A percentile compares a stretch with the other conserved stretches of the same genome.
Conservation (phyloP, 495 filamentous ascomycete species). For the Hypoxylon crocopeplum region DNA sequence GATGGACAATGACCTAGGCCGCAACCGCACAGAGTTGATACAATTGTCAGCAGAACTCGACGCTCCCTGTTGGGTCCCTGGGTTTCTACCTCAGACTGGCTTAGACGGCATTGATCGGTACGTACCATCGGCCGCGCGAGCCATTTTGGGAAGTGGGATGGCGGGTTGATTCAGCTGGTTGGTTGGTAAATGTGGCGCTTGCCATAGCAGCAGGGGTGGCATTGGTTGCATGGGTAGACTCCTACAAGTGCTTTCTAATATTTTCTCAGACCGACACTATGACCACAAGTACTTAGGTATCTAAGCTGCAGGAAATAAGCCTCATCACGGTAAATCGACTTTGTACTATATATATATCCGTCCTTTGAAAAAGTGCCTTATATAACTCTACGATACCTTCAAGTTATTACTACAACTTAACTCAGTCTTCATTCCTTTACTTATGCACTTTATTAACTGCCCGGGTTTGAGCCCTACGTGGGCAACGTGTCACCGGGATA, state of each 20-base stretch:
- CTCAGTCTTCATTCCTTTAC: too few relatives aligned
- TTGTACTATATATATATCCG: too few relatives aligned
- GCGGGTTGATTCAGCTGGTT: not conserved
- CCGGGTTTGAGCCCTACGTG: not conserved
- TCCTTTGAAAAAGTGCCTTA: too few relatives aligned
- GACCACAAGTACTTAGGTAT: not conserved
- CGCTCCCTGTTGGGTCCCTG: slow-evolving; percentile 9
- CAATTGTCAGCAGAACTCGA: slow-evolving; percentile 30
- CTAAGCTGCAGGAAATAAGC: not conserved
- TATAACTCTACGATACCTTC: too few relatives aligned
- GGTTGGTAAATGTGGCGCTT: too few relatives aligned
- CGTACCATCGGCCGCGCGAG: slow-evolving; percentile 8
- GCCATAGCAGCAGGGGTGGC: too few relatives aligned
- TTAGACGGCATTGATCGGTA: not conserved
- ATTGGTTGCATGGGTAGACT: too few relatives aligned
- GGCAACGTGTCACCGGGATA: slow-evolving; percentile 22
- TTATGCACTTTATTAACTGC: too few relatives aligned
- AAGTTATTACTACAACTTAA: too few relatives aligned
- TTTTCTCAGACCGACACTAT: too few relatives aligned
- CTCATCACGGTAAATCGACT: too few relatives aligned
- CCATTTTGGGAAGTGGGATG: slow-evolving; percentile 15
- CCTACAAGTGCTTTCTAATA: too few relatives aligned
- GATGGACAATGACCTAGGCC: slow-evolving; percentile 25
- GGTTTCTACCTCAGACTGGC: slow-evolving; percentile 2
- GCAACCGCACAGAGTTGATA: slow-evolving; percentile 17